Evolutionary conservation across 2,329 filamentous ascomycete genomes (phyloP), one percentile per base, ranked within the genome.

Genomic region (Clathrospora elynae): DNA sequence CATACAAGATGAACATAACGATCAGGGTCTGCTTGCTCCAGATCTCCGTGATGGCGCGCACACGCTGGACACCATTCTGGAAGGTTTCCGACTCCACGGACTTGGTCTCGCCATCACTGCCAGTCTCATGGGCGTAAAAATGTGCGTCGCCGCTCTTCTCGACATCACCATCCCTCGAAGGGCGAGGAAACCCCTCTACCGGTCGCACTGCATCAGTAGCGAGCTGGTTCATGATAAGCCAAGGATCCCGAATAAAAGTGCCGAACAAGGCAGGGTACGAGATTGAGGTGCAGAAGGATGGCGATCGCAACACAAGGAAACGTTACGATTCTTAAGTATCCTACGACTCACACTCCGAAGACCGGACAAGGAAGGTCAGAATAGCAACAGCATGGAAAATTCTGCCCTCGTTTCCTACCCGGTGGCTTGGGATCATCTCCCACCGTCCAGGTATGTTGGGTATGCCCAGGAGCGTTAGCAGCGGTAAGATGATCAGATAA

Each of bases 1-100:
- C 68, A 52, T 50, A 74, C 71, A 70, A 59, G 29, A 63, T 53
- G 40, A 72, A 73, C 46, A 70, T 70, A 25, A 51, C 44, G n/a
- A 67, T 61, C 11, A 75, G 53, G 1, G 66, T 64, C 32, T 59
- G 58, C 45, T 64, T 70, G 33, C 55, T 61, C 73, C 72, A 75
- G 3, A 71, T 65, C 11, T 66, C 55, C 0, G 72, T 73, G 17
- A 71, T 68, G 17, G 73, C 72, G 41, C 73, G 62, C 10, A 67
- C 64, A 19, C 67, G 62, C 53, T 72, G 62, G 2, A 74, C 65
- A 45, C 72, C 73, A 19, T 62, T 47, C 23, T 73, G 67, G 33
- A 64, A 68, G 3, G 62, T 55, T 11, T 61, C 53, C n/a, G 61
- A 61, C 17, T 60, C 53, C 22, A 46, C 47, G 14, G 53, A 50